Conservation (phyloP, 2,329 filamentous ascomycete genomes). For the Xylaria hypoxylon region DNA sequence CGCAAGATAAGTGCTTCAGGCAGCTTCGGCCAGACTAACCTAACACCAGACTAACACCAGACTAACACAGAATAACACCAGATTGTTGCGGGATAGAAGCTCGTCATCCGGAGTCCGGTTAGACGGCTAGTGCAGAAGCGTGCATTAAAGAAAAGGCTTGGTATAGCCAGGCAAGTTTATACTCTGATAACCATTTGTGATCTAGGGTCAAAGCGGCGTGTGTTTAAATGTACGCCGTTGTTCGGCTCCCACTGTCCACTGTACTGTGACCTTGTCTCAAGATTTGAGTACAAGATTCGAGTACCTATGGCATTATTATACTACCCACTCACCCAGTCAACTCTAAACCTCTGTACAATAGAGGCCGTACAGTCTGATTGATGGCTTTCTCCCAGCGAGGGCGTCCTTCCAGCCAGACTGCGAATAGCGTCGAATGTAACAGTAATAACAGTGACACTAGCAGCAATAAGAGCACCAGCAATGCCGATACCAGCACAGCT, state of each 20-base stretch:
- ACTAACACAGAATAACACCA: conserved; percentile 6
- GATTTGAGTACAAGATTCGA: conserved; percentile 1
- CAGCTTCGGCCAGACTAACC: not conserved
- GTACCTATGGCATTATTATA: conserved; percentile 4
- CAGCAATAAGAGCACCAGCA: conserved; percentile 21
- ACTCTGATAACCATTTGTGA: conserved; percentile 13
- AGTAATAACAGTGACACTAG: conserved; percentile 21
- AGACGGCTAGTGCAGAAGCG: conserved; percentile 18
- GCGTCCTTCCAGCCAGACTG: conserved; percentile 14
- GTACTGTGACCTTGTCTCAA: conserved; percentile 14
- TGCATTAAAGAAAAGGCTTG: conserved; percentile 3
- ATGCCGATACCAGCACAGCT: not conserved
- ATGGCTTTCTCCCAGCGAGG: conserved; percentile 27
- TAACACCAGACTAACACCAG: conserved; percentile 5
- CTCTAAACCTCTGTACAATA: not conserved
- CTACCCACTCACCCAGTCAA: conserved; percentile 1
- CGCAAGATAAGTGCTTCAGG: not conserved
- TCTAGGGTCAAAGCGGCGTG: not conserved
- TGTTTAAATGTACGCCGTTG: conserved; percentile 8
- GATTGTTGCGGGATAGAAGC: conserved; percentile 6
- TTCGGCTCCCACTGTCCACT: not conserved
- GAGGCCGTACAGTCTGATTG: not conserved
- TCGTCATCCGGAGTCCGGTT: conserved; percentile 14
- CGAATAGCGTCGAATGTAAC: conserved; percentile 16
- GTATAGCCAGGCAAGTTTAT: not conserved